These are phyloP conservation scores for Diplodia corticola DNA, from an alignment of 2,329 filamentous ascomycete species.

Conservation along the genomic window DNA sequence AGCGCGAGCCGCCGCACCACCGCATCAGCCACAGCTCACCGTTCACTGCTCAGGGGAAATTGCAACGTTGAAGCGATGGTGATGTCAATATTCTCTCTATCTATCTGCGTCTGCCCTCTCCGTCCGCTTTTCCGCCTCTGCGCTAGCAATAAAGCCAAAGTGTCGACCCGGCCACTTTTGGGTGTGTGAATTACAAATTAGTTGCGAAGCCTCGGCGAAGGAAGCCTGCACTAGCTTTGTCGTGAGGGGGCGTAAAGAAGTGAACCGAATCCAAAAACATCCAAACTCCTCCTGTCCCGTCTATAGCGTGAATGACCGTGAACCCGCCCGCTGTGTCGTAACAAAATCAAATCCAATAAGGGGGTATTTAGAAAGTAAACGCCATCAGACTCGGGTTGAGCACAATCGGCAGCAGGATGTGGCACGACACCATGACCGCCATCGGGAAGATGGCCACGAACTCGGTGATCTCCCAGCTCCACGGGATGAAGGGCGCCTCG, in stretches of 20 bases:
- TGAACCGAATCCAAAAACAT: background rate
- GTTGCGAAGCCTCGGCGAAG: background rate
- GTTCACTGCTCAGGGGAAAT: background rate
- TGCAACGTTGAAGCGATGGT: background rate
- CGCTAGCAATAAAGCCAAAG: background rate
- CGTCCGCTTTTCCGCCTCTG: background rate
- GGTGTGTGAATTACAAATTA: slow-evolving; percentile 11
- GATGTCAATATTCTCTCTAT: background rate
- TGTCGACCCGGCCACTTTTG: background rate
- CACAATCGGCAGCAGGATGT: slow-evolving; percentile 25
- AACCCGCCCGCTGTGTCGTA: background rate
- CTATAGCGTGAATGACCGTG: slow-evolving; percentile 6
- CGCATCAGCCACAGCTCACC: background rate
- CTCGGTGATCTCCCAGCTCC: slow-evolving; percentile 24
- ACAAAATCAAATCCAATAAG: background rate
- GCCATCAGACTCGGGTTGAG: slow-evolving; percentile 23
- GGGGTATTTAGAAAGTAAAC: slow-evolving; percentile 7
- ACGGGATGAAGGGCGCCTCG: slow-evolving; percentile 19
- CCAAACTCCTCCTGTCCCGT: background rate
- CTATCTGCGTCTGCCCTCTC: background rate
- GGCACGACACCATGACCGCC: slow-evolving; percentile 17
- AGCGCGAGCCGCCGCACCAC: background rate
- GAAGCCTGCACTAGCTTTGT: slow-evolving; percentile 4
- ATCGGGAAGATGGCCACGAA: slow-evolving; percentile 24
- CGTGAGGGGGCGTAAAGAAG: slow-evolving; percentile 6